Evolutionary conservation across 2,329 filamentous ascomycete species (phyloP).

Genomic region (Microdochium trichocladiopsis): DNA sequence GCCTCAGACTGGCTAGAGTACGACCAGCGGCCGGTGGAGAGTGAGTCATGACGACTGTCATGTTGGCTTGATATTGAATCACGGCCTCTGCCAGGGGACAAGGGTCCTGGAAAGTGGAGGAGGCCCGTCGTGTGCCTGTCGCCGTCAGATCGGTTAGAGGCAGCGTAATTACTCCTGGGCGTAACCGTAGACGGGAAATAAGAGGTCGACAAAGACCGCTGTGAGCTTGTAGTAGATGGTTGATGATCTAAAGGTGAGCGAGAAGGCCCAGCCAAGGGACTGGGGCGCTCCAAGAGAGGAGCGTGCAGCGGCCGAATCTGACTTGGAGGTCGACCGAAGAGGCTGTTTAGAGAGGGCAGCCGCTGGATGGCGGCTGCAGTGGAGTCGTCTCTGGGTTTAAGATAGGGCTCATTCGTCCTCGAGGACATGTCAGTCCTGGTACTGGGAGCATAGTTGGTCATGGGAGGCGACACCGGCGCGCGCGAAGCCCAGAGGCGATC

Average conservation of each 20-base stretch:
- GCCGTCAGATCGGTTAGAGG: conserved; percentile 32
- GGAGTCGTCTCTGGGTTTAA: conserved; percentile 22
- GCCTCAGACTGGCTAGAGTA: not conserved
- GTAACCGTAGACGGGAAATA: conserved; percentile 32
- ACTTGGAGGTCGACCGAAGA: conserved; percentile 41
- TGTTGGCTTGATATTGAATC: conserved; percentile 4
- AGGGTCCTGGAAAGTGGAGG: conserved; percentile 35
- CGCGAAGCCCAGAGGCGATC: conserved; percentile 37
- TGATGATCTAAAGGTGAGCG: conserved; percentile 41
- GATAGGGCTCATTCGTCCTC: conserved; percentile 28
- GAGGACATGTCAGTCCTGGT: conserved; percentile 34
- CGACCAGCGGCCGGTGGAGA: conserved; percentile 6
- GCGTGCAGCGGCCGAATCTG: conserved; percentile 36
- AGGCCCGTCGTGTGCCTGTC: conserved; percentile 34
- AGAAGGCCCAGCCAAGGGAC: conserved; percentile 26
- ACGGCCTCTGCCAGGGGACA: conserved; percentile 31
- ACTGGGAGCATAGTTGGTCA: conserved; percentile 50
- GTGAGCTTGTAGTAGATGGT: conserved; percentile 26
- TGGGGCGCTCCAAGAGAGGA: conserved; percentile 37
- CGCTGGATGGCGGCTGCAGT: conserved; percentile 32
- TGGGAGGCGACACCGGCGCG: conserved; percentile 43
- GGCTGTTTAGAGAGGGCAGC: conserved; percentile 48
- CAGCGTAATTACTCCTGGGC: conserved; percentile 12
- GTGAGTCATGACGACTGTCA: conserved; percentile 23
- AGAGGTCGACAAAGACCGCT: conserved; percentile 31